phyloP scores from a whole-genome alignment of 2,329 filamentous ascomycete genomes.

The Penicillium sp. region DNA sequence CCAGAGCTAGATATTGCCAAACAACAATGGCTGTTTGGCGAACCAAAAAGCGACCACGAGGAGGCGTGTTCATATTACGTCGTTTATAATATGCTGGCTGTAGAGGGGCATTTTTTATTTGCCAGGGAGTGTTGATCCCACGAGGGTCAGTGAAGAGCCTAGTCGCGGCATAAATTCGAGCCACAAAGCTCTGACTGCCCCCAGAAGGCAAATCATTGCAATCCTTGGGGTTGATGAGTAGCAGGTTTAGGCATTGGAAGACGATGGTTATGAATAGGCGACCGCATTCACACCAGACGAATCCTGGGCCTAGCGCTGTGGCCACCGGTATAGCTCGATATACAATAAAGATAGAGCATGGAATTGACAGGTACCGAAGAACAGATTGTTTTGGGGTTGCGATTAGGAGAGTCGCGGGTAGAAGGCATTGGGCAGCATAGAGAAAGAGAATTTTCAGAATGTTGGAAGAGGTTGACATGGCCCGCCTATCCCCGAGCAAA shows the following conservation, averaged over 20 bases:
- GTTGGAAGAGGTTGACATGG: background rate
- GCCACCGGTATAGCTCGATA: slow-evolving; percentile 5
- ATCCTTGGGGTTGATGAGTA: slow-evolving; percentile 10
- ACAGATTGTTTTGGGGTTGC: slow-evolving; percentile 14
- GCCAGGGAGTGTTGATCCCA: slow-evolving; percentile 22
- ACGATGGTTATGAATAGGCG: slow-evolving; percentile 13
- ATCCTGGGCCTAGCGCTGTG: slow-evolving; percentile 10
- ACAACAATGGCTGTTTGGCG: slow-evolving; percentile 16
- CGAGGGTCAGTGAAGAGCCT: slow-evolving; percentile 13
- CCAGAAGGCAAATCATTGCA: slow-evolving; percentile 1
- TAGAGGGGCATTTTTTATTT: slow-evolving; percentile 18
- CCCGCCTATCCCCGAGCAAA: background rate
- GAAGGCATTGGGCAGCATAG: slow-evolving; percentile 13
- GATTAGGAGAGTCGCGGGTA: slow-evolving; percentile 17
- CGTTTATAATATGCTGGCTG: slow-evolving; percentile 11
- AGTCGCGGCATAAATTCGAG: background rate
- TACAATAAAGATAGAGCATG: slow-evolving; percentile 11
- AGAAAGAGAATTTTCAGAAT: background rate
- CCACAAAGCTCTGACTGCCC: background rate
- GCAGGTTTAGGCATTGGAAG: slow-evolving; percentile 13
- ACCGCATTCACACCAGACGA: slow-evolving; percentile 14
- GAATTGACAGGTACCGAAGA: slow-evolving; percentile 19
- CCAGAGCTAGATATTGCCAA: slow-evolving; percentile 20
- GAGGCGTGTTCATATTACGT: background rate
- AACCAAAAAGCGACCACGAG: slow-evolving; percentile 15